A percentile compares a stretch with the other conserved stretches of the same genome.
Conservation (phyloP, 1,284 basidiomycete genomes). For the Cutaneotrichosporon arboriforme region DNA sequence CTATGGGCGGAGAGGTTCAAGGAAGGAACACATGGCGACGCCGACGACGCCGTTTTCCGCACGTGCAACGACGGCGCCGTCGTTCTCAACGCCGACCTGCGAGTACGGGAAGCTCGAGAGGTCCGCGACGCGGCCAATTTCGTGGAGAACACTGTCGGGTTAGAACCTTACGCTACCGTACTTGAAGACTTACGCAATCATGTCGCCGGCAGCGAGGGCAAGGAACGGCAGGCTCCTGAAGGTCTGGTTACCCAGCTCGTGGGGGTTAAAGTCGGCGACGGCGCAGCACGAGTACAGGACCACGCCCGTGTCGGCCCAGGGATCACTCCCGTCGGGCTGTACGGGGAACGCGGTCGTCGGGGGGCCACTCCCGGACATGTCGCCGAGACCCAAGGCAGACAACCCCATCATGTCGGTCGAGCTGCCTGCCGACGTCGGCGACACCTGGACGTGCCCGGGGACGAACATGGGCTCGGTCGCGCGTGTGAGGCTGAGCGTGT, state of each 20-base stretch:
- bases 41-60: conserved; percentile 40
- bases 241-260: conserved; percentile 23
- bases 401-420: not conserved
- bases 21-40: conserved; percentile 47
- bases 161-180: conserved; percentile 19
- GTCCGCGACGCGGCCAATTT: conserved; percentile 48
- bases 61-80: conserved; percentile 45
- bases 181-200: conserved; percentile 38
- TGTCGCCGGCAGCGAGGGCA: conserved; percentile 35
- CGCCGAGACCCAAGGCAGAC: conserved; percentile 2
- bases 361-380: not conserved
- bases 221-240: conserved; percentile 44
- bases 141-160: conserved; percentile 34
- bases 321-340: conserved; percentile 31
- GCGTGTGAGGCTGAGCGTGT: not conserved
- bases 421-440: not conserved
- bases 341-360: not conserved
- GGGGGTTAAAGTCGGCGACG: conserved; percentile 43
- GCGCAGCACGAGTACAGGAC: conserved; percentile 44
- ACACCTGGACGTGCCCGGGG: not conserved
- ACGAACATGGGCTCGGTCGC: conserved; percentile 4
- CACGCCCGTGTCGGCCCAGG: conserved; percentile 34
- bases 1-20: conserved; percentile 34
- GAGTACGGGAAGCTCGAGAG: conserved; percentile 44
- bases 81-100: conserved; percentile 47